A percentile compares a stretch with the other conserved stretches of the same genome.
Evolutionary conservation across 208 protist species (phyloP).

Genomic region (Naegleria fowleri): DNA sequence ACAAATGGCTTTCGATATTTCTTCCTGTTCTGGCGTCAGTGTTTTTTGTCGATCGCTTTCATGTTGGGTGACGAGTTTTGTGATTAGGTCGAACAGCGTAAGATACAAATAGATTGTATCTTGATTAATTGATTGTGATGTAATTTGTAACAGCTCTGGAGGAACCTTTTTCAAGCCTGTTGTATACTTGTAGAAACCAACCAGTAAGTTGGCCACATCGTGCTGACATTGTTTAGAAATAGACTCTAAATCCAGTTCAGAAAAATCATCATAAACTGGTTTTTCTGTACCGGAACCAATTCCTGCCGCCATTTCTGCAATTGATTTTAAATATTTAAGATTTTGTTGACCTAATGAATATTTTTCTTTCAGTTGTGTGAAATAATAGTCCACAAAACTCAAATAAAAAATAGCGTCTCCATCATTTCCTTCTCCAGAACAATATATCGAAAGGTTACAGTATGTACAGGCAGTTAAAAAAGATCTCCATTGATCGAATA

Average conservation of each 20-base stretch:
- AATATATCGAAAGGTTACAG: not conserved
- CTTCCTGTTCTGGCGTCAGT: not conserved
- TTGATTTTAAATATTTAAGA: not conserved
- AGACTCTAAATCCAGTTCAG: not conserved
- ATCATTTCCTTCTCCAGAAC: constrained; percentile 3
- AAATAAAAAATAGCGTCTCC: not conserved
- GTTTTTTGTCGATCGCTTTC: not conserved
- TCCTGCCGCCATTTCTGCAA: not conserved
- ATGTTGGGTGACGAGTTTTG: not conserved
- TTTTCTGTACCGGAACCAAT: not conserved
- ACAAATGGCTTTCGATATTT: not conserved
- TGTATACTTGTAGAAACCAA: constrained; percentile 3
- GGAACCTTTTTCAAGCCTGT: not conserved
- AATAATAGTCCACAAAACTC: constrained; percentile 3
- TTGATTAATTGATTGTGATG: not conserved
- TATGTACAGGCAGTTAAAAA: not conserved
- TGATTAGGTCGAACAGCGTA: not conserved
- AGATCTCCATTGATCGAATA: constrained; percentile 4
- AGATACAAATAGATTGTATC: not conserved
- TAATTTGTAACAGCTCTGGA: not conserved
- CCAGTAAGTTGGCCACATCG: not conserved
- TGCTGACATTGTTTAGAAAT: not conserved
- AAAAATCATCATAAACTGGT: not conserved
- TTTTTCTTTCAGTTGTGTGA: not conserved
- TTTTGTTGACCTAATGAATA: not conserved